Evolutionary conservation across 2,329 filamentous ascomycete species (phyloP).

Genomic region (Neofusicoccum laricinum): DNA sequence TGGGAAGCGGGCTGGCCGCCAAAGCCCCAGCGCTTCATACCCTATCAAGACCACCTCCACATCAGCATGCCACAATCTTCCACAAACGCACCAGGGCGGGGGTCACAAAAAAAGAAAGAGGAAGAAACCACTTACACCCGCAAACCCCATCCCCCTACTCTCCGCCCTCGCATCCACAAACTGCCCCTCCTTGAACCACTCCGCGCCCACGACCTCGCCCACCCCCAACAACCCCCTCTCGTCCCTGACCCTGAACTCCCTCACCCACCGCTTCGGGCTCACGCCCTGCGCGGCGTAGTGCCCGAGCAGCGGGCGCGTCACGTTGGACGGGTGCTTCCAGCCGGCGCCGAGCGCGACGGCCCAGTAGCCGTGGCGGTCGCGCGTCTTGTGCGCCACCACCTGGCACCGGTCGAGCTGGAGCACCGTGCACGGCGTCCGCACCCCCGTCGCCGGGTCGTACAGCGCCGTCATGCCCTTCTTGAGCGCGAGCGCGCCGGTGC

Average conservation of each 20-base stretch:
- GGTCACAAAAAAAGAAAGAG: not conserved
- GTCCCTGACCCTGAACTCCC: constrained; percentile 82
- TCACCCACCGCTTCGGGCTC: constrained; percentile 77
- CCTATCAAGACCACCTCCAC: constrained; percentile 36
- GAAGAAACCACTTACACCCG: constrained; percentile 55
- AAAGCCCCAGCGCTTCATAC: constrained; percentile 96
- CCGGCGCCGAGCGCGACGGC: constrained; percentile 88
- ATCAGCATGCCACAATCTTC: not conserved
- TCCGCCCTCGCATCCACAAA: constrained; percentile 81
- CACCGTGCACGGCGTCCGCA: constrained; percentile 82
- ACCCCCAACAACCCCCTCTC: constrained; percentile 70
- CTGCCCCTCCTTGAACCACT: constrained; percentile 89
- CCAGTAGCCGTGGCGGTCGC: constrained; percentile 80
- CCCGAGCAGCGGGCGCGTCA: constrained; percentile 78
- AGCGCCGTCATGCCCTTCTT: constrained; percentile 97
- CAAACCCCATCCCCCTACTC: constrained; percentile 87
- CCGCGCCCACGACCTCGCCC: constrained; percentile 73
- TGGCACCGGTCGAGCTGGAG: constrained; percentile 91
- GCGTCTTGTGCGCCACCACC: constrained; percentile 82
- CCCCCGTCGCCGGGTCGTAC: constrained; percentile 72
- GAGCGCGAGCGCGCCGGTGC: constrained; percentile 77
- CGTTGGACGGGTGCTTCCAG: constrained; percentile 68
- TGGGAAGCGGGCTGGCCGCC: constrained; percentile 85
- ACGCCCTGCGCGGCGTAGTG: constrained; percentile 83
- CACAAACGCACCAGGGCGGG: not conserved